Evolutionary conservation across 2,329 filamentous ascomycete species (phyloP).

Genomic region (Verticillium nubilum): DNA sequence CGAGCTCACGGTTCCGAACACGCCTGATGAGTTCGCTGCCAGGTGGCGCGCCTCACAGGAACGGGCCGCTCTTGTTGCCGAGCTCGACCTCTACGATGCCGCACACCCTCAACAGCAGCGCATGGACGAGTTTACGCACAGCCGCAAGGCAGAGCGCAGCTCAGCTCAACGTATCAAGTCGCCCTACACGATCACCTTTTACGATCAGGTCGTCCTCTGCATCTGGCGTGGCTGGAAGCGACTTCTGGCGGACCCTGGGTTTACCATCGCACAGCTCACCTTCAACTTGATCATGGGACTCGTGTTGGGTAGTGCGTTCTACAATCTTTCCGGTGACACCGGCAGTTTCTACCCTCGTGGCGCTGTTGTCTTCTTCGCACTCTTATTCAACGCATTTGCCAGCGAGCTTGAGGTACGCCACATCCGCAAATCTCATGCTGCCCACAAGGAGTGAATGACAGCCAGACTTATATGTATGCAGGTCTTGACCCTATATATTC

Average conservation of each 20-base stretch:
- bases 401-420: conserved; percentile 15
- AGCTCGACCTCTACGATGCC: conserved; percentile 3
- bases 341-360: conserved; percentile 46
- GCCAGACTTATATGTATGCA: neutral
- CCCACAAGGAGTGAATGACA: neutral
- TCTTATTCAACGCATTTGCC: conserved; percentile 26
- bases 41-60: conserved; percentile 8
- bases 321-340: conserved; percentile 48
- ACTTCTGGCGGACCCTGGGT: conserved; percentile 56
- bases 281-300: conserved; percentile 26
- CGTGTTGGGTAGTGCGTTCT: conserved; percentile 63
- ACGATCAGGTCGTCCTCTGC: conserved; percentile 54
- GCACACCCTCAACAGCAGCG: conserved; percentile 5
- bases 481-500: conserved; percentile 15
- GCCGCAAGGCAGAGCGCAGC: conserved; percentile 29
- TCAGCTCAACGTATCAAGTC: conserved; percentile 52
- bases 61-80: neutral
- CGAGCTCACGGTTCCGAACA: conserved; percentile 47
- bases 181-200: conserved; percentile 58
- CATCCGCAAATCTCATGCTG: too few species aligned
- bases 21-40: conserved; percentile 45
- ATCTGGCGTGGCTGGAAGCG: conserved; percentile 62
- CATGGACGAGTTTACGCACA: conserved; percentile 8
- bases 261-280: conserved; percentile 61
- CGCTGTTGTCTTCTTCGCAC: conserved; percentile 21